Base-by-base conservation (phyloP, 345 rosid genomes). In the Raphanus sativus region DNA sequence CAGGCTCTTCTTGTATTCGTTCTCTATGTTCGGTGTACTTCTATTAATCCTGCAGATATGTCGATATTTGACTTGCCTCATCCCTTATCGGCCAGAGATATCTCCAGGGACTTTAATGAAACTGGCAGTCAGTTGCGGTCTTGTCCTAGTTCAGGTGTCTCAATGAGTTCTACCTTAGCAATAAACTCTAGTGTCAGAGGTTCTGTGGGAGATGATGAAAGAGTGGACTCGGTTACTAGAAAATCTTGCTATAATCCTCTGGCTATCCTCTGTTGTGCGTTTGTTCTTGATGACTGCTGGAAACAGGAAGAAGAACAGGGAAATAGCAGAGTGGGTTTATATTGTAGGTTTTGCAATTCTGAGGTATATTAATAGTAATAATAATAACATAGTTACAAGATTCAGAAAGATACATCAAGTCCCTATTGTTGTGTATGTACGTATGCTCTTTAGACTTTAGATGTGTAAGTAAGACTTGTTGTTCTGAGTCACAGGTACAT, bases 11-110 rank as follows among this genome's bases (percentile, higher is more conserved):
- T 91, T 68, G 97, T 91, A 67, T 94, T 94, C 71, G 77, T 94
- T 83, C 86, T 94, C 8, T 94, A 94, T 84, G 96, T 91, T 76
- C 91, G 97, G 25, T 90, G 95, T 83, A 91, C 97, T 75, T 97
- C 97, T 54, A 91, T 94, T 56, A 94, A 94, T 81, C 97, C 97
- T 62, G 97, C 97, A 40, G 98, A 94, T 88, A 90, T 91, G 96
- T 83, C 88, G 0, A 91, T 87, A 73, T 94, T 94, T 78, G 80
- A 83, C 42, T 45, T 21, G 74, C 73, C 70, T 58, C 74, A 80
- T 63, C 81, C 76, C 8, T 75, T 87, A 66, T 76, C 87, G 8
- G 15, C 17, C 21, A 61, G 65, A 61, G 65, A 61, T 29, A 61
- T 61, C 65, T 62, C 64, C 17, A 75, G 85, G 80, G 78, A 75